Conservation (phyloP, 345 rosid genomes). For the Dovyalis caffra region DNA sequence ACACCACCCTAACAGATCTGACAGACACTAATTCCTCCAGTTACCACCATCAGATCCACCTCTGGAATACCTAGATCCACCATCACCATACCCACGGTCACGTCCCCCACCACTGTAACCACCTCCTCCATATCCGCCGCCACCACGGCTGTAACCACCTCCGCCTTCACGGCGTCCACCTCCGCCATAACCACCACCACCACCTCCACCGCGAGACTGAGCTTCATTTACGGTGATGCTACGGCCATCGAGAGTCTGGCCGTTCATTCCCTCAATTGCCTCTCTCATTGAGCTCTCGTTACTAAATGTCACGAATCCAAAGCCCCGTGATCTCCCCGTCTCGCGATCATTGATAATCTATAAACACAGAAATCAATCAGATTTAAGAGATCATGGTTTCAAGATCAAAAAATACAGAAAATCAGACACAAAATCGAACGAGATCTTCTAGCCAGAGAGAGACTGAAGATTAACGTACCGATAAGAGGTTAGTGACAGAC, state of each 20-base stretch:
- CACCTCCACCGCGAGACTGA: conserved; percentile 57
- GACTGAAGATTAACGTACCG: too few relatives aligned
- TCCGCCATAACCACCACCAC: conserved; percentile 42
- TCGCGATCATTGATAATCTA: conserved; percentile 92
- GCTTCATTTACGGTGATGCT: conserved; percentile 82
- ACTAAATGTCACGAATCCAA: conserved; percentile 76
- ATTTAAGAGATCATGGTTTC: too few relatives aligned
- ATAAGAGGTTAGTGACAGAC: too few relatives aligned
- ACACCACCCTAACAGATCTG: neutral
- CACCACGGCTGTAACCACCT: conserved; percentile 30
- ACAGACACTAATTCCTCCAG: conserved; percentile 73
- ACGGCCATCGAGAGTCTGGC: conserved; percentile 78
- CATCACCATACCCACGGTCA: conserved; percentile 48
- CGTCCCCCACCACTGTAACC: conserved; percentile 32
- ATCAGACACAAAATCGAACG: too few relatives aligned
- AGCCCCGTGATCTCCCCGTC: conserved; percentile 79
- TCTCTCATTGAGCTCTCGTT: conserved; percentile 74
- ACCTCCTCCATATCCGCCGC: conserved; percentile 40
- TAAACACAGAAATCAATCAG: too few relatives aligned
- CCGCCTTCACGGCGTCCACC: conserved; percentile 49
- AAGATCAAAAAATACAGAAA: too few relatives aligned
- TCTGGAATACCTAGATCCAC: conserved; percentile 52
- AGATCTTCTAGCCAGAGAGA: too few relatives aligned
- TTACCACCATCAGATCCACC: conserved; percentile 53
- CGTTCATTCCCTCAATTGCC: conserved; percentile 92